phyloP scores from a whole-genome alignment of 306 rosid genomes.

The Gastrolobium villosum region DNA sequence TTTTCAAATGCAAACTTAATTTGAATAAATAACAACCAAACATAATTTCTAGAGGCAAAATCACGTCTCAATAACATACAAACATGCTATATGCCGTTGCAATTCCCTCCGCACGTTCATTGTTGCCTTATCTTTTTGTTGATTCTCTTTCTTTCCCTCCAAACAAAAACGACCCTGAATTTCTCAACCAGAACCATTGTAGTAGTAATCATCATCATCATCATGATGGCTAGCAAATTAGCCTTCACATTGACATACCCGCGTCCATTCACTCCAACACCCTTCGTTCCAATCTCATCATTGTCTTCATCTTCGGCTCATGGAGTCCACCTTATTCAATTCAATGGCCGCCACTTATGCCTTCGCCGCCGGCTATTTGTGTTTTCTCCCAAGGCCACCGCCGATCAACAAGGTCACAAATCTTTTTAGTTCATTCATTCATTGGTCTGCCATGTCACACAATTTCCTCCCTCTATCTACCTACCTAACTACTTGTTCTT shows the following conservation, averaged over 20 bases:
- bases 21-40: too few relatives aligned
- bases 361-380: slow-evolving; percentile 63
- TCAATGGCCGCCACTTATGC: slow-evolving; percentile 55
- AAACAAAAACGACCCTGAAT: slow-evolving; percentile 35
- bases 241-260: slow-evolving; percentile 62
- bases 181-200: background rate
- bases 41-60: too few relatives aligned
- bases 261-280: slow-evolving; percentile 52
- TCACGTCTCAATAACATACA: too few relatives aligned
- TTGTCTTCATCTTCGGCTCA: slow-evolving; percentile 47
- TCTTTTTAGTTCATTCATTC: background rate
- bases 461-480: too few relatives aligned
- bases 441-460: background rate
- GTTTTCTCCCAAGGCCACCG: slow-evolving; percentile 69
- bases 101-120: slow-evolving; percentile 73
- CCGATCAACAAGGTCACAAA: slow-evolving; percentile 79
- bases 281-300: slow-evolving; percentile 52
- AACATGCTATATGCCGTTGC: slow-evolving; percentile 33
- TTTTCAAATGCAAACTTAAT: too few relatives aligned
- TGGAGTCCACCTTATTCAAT: slow-evolving; percentile 57
- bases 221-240: slow-evolving; percentile 75
- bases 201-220: background rate
- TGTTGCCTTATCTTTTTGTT: slow-evolving; percentile 66
- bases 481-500: background rate
- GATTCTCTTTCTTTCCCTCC: slow-evolving; percentile 59